Base-by-base conservation (phyloP, 768 basidiomycete species). In the Tricholoma matsutake region DNA sequence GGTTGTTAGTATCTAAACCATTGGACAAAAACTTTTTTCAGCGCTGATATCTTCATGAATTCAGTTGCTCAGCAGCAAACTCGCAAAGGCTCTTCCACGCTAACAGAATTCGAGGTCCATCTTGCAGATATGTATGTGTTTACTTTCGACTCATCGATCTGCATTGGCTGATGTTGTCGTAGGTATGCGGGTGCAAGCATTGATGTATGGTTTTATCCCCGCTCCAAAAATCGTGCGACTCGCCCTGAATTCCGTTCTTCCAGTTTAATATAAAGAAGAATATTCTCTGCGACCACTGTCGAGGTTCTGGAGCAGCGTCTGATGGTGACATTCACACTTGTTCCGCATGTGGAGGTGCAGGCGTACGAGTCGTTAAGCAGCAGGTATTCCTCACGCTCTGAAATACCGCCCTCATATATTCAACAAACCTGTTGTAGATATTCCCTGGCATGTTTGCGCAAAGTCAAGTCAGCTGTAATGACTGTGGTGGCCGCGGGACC, bases 371-470 rank as follows among this genome's bases (percentile, higher is more conserved):
- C 22, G 83, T 88, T 53, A 88, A 92, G 58, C 94, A 97, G 70
- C 97, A 96, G 74, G 81, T 78, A 59, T 20, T 41, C 25, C 14
- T 4, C 28, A 54, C 41, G n/a, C 13, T 18, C 16, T 2, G 39
- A 7, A n/a, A 31, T 20, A 53, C 32, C 25, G 54, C n/a, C 2
- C 9, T 56, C 20, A 5, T 32, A 35, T 14, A 5, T 52, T 62
- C 9, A 59, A 37, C 3, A 60, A 6, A 32, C n/a, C 11, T 25
- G 11, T 25, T 37, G 22, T 37, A 79, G 77, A 92, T 99, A 62
- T 96, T 96, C 81, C 95, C 96, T 2, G 96, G 95, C 25, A 97
- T 97, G 96, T 92, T 89, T 68, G 91, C 93, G 0, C 92, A 96
- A 73, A 86, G 86, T 11, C 93, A 96, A 75, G 80, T 83, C 45